phyloP scores from a whole-genome alignment of 2,329 filamentous ascomycete species.

The Beauveria bassiana region DNA sequence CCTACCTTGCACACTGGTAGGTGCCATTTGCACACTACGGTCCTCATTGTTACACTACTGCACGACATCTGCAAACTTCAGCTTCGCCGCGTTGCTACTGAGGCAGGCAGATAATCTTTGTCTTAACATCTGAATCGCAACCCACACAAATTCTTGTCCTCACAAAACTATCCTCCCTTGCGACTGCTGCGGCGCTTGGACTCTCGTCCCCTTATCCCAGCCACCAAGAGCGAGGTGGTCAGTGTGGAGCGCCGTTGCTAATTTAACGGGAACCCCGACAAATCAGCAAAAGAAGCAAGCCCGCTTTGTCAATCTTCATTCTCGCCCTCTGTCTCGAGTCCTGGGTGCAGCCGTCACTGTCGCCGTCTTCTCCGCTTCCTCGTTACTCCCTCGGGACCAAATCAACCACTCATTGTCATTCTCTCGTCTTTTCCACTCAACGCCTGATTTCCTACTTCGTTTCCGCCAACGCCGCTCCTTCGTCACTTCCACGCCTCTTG shows the following conservation, averaged over 20 bases:
- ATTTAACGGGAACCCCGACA: not conserved
- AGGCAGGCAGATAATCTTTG: not conserved
- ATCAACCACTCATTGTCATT: not conserved
- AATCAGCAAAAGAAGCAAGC: constrained; percentile 1
- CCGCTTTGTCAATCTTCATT: not conserved
- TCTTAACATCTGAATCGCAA: not conserved
- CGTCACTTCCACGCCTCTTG: not conserved
- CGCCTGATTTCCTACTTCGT: not conserved
- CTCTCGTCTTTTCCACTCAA: not conserved
- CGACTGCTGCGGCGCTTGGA: constrained; percentile 5
- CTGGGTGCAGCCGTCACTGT: not conserved
- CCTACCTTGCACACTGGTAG: no score
- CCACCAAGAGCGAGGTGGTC: not conserved
- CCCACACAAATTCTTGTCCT: not conserved
- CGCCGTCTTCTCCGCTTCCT: not conserved
- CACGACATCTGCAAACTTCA: not conserved
- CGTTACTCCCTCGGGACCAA: not conserved
- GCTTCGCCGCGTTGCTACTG: not conserved
- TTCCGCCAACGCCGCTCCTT: not conserved
- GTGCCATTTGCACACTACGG: not conserved
- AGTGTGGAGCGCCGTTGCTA: constrained; percentile 10
- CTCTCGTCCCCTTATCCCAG: not conserved
- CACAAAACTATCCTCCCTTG: not conserved
- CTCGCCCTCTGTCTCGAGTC: not conserved
- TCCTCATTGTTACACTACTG: not conserved